Evolutionary conservation across 768 basidiomycete species (phyloP).

Genomic region (Naematelia encephala): DNA sequence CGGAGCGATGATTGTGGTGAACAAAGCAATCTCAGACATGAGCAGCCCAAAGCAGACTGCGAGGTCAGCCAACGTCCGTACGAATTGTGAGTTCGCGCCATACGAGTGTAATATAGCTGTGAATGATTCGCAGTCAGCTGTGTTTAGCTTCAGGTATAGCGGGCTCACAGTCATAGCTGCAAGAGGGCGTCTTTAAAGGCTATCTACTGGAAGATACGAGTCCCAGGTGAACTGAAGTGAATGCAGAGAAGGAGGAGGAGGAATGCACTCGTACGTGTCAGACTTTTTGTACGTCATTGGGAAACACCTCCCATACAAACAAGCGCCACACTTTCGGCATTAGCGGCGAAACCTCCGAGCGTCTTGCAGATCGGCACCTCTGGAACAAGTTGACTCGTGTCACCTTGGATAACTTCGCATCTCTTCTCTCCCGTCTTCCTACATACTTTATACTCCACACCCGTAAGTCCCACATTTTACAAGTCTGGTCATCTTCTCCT

Average conservation of each 20-base stretch:
- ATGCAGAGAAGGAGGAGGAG: neutral
- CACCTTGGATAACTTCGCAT: no score
- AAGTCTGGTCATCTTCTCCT: no score
- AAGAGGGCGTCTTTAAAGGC: neutral
- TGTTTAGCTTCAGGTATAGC: neutral
- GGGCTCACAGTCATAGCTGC: neutral
- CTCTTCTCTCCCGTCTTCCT: neutral
- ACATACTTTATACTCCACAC: neutral
- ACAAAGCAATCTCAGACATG: slow-evolving; percentile 56
- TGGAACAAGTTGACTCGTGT: neutral
- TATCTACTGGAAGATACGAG: neutral
- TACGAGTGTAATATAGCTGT: neutral
- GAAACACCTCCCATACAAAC: neutral
- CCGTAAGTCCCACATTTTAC: neutral
- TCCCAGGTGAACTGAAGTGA: no score
- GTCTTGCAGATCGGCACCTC: neutral
- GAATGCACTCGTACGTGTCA: neutral
- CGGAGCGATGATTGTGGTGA: slow-evolving; percentile 55
- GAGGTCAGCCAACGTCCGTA: slow-evolving; percentile 3
- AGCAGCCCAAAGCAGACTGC: slow-evolving; percentile 72
- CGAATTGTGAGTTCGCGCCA: neutral
- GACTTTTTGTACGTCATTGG: neutral
- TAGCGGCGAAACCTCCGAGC: neutral
- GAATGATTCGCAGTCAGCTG: neutral
- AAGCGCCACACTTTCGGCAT: neutral